These are phyloP conservation scores for Hygrocybe coccinea DNA, from an alignment of 768 basidiomycete genomes.

Conservation along the genomic window DNA sequence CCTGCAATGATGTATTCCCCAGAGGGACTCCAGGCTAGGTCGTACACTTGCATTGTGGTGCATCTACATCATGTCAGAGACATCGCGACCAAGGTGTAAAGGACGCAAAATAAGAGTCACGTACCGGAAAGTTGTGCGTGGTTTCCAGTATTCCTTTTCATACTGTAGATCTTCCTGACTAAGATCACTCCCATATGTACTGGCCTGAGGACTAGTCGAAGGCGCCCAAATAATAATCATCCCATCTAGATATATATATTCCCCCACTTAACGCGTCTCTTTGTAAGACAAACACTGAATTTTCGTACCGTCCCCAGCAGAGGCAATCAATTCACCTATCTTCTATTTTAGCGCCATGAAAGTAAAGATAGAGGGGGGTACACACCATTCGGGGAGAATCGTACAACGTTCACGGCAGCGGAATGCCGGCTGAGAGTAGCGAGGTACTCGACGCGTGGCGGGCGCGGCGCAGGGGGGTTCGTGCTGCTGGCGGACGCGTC, in stretches of 20 bases:
- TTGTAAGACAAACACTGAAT: neutral
- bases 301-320: conserved; percentile 89
- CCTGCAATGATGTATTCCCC: conserved; percentile 95
- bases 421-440: conserved; percentile 91
- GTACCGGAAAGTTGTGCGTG: conserved; percentile 62
- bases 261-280: conserved; percentile 4
- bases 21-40: conserved; percentile 94
- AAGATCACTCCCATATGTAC: conserved; percentile 79
- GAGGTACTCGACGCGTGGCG: conserved; percentile 92
- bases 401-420: conserved; percentile 91
- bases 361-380: conserved; percentile 2
- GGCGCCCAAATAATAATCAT: conserved; percentile 97
- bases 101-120: neutral
- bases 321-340: conserved; percentile 85
- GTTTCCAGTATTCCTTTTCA: conserved; percentile 96
- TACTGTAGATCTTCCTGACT: conserved; percentile 73
- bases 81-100: neutral
- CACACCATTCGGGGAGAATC: conserved; percentile 90
- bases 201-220: conserved; percentile 63
- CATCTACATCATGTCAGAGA: conserved; percentile 51
- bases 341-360: neutral
- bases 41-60: conserved; percentile 94
- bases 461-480: conserved; percentile 32
- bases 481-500: conserved; percentile 30
- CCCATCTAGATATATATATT: conserved; percentile 59